These are phyloP conservation scores for Knufia petricola DNA, from an alignment of 2,329 filamentous ascomycete genomes.

Conservation along the genomic window DNA sequence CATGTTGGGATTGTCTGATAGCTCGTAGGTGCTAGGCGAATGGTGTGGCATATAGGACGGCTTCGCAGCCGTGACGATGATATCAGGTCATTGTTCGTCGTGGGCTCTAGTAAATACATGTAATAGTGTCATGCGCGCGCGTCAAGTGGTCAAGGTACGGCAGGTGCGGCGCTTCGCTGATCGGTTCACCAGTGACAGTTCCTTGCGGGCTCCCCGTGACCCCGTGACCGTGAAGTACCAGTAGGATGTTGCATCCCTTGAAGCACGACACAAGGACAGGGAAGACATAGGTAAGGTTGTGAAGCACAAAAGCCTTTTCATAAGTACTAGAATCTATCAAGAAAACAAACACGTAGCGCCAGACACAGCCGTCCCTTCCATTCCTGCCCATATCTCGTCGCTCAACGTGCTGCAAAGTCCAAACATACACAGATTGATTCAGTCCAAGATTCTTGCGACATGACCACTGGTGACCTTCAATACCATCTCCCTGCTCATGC, in stretches of 20 bases:
- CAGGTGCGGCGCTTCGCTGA: too few species aligned
- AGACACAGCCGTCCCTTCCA: conserved; percentile 17
- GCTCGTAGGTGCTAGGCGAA: neutral
- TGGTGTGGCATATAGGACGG: neutral
- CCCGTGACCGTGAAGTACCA: too few species aligned
- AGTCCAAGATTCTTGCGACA: conserved; percentile 41
- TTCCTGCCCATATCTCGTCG: conserved; percentile 26
- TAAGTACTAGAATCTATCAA: too few species aligned
- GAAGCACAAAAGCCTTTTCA: too few species aligned
- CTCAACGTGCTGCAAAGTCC: conserved; percentile 8
- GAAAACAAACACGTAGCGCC: too few species aligned
- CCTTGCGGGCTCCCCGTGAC: too few species aligned
- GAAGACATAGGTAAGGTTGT: too few species aligned
- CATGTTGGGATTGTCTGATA: conserved; percentile 20
- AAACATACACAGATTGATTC: neutral
- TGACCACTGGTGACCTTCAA: conserved; percentile 46
- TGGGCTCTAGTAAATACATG: neutral
- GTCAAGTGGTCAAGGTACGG: too few species aligned
- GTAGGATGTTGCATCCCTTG: too few species aligned
- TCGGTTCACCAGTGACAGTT: too few species aligned
- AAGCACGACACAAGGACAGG: too few species aligned
- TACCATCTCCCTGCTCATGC: neutral
- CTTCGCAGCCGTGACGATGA: neutral
- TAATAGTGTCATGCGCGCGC: too few species aligned
- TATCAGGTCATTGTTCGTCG: neutral